These are phyloP conservation scores for Galerina marginata DNA, from an alignment of 768 basidiomycete species.

Conservation along the genomic window DNA sequence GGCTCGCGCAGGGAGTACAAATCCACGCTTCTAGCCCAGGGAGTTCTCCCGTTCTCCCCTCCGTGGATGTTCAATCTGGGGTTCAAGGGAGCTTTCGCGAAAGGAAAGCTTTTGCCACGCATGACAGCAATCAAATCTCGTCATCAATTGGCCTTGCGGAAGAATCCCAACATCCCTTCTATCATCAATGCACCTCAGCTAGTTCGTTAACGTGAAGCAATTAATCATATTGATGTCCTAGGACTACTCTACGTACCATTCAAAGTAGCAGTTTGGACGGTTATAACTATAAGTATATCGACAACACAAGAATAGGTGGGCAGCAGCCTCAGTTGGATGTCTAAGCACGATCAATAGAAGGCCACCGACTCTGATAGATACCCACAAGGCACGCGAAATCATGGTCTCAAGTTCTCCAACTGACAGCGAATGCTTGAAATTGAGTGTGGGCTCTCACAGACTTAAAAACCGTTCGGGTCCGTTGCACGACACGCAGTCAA, in stretches of 20 bases:
- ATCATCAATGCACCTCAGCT: conserved; percentile 7
- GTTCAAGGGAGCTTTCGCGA: not conserved
- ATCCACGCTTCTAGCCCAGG: conserved; percentile 13
- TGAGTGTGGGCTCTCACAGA: conserved; percentile 12
- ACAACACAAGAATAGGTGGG: conserved; percentile 20
- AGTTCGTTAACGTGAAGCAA: conserved; percentile 20
- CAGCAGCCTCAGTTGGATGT: conserved; percentile 15
- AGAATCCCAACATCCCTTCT: conserved; percentile 18
- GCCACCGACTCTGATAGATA: conserved; percentile 10
- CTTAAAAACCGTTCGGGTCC: conserved; percentile 15
- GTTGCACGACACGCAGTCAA: not conserved
- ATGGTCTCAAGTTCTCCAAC: conserved; percentile 5
- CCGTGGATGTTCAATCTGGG: conserved; percentile 10
- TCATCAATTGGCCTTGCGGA: conserved; percentile 21
- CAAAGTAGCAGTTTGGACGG: conserved; percentile 16
- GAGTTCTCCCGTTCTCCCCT: not conserved
- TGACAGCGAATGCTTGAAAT: conserved; percentile 11
- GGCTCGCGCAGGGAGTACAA: not conserved
- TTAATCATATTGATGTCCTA: conserved; percentile 20
- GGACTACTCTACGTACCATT: not conserved
- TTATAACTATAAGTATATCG: conserved; percentile 8
- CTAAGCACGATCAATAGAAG: conserved; percentile 18
- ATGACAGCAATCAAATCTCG: conserved; percentile 21
- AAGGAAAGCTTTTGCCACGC: conserved; percentile 20
- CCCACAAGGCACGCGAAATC: conserved; percentile 22